Percentiles rank a stretch among this genome's conserved stretches.
These are phyloP conservation scores for Amanita molliuscula DNA, from an alignment of 768 basidiomycete genomes.

Conservation along the genomic window DNA sequence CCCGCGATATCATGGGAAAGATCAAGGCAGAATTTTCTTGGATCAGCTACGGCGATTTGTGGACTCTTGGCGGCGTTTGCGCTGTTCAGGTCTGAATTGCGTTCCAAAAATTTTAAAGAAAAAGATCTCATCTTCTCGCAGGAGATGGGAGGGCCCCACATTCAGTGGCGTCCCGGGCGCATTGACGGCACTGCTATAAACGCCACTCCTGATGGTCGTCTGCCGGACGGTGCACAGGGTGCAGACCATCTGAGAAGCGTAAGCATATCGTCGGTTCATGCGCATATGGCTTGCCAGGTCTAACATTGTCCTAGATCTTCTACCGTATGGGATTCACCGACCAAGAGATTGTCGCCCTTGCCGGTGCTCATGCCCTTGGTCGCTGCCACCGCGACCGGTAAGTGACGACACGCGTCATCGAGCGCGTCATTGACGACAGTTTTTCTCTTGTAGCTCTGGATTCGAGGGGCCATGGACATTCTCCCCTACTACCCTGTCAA, in stretches of 20 bases:
- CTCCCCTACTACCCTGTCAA: constrained; percentile 81
- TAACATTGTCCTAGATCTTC: constrained; percentile 47
- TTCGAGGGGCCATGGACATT: constrained; percentile 94
- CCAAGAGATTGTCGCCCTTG: constrained; percentile 93
- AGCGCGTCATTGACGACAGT: not conserved
- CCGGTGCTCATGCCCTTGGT: constrained; percentile 91
- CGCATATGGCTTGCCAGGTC: not conserved
- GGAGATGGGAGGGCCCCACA: constrained; percentile 88
- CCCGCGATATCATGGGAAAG: constrained; percentile 75
- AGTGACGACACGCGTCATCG: constrained; percentile 9
- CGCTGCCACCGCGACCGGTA: constrained; percentile 83
- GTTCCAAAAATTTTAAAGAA: not conserved
- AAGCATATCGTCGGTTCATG: constrained; percentile 14
- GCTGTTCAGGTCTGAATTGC: constrained; percentile 53
- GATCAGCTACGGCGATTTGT: constrained; percentile 95
- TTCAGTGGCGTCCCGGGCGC: constrained; percentile 91
- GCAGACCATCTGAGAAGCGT: constrained; percentile 77
- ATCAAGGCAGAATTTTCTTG: constrained; percentile 83
- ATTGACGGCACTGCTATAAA: constrained; percentile 74
- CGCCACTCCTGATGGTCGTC: constrained; percentile 79
- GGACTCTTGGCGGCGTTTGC: constrained; percentile 91
- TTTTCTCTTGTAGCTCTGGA: constrained; percentile 38
- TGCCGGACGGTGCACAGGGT: constrained; percentile 81
- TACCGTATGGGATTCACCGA: constrained; percentile 96
- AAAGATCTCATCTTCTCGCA: constrained; percentile 15